phyloP scores from a whole-genome alignment of 2,329 filamentous ascomycete species.

The Monilinia fructigena region DNA sequence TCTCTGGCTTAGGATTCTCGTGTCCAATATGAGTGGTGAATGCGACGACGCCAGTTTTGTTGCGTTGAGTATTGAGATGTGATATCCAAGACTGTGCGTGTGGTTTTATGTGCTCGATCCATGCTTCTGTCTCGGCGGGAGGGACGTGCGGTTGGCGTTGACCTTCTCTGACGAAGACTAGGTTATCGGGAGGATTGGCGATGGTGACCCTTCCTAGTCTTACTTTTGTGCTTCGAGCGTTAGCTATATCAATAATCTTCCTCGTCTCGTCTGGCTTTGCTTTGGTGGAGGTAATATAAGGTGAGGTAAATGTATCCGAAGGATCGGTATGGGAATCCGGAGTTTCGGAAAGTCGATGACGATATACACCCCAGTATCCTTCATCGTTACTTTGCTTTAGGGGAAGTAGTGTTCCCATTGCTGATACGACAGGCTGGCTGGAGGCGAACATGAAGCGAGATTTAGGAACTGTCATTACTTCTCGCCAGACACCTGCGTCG shows the following conservation, averaged over 20 bases:
- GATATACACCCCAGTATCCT: conserved; percentile 32
- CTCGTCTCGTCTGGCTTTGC: background rate
- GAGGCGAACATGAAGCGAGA: conserved; percentile 29
- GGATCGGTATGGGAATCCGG: conserved; percentile 28
- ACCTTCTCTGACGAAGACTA: conserved; percentile 29
- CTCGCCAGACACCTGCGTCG: conserved; percentile 31
- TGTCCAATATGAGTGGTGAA: conserved; percentile 27
- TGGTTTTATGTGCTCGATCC: conserved; percentile 25
- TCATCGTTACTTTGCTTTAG: conserved; percentile 26
- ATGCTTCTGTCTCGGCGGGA: conserved; percentile 26
- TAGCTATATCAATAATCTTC: conserved; percentile 16
- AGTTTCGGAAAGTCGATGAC: conserved; percentile 26
- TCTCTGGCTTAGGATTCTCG: conserved; percentile 23
- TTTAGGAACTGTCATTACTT: conserved; percentile 30
- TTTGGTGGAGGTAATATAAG: conserved; percentile 24
- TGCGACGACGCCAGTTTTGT: conserved; percentile 26
- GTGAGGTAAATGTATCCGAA: conserved; percentile 26
- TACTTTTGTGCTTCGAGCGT: background rate
- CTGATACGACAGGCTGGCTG: conserved; percentile 25
- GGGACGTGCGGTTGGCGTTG: conserved; percentile 26
- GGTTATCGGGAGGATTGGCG: conserved; percentile 28
- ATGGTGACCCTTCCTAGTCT: conserved; percentile 19
- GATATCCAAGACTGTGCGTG: conserved; percentile 28
- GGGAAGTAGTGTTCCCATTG: conserved; percentile 24
- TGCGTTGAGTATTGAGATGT: conserved; percentile 25